Evolutionary conservation across 345 rosid species (phyloP), one percentile per base, ranked within the genome.

Genomic region (Geranium rotundifolium): DNA sequence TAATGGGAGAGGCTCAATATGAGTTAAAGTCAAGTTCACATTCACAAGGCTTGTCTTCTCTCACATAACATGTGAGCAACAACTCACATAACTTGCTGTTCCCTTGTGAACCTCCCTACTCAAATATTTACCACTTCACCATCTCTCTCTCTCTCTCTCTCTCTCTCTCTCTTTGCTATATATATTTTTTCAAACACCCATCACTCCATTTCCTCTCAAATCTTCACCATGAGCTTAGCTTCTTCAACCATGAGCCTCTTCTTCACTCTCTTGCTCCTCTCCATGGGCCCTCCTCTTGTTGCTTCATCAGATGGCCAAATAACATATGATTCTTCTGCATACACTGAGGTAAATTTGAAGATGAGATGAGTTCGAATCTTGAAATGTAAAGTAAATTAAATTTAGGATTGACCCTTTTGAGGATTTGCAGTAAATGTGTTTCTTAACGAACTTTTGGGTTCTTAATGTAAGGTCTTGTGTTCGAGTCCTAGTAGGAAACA

Each of bases 271-370:
- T 20, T 56, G 29, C 12, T 29, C 56, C 58, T 73, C 65, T 80
- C 7, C 37, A 31, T 31, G 37, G 3, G 7, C 7, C 37, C 37
- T 31, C 7, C 37, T 31, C 7, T 31, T 2, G 3, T 7, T 2
- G 3, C 37, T 31, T 31, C 37, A 31, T 31, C 37, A 85, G 93
- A 72, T 66, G 87, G 84, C 18, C 82, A 81, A 18, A 31, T 71
- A 19, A 88, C 81, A 18, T 91, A 91, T 67, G 97, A 91, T 75
- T 73, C 75, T 41, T 82, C 86, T 31, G 95, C 91, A 4, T 84
- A 86, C 61, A 78, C 79, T 0, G 78, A 86, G 95, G 97, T 91
- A 70, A 73, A 55, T 0, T 49, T 57, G 49, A 0, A n/a, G 14
- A 27, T n/a, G n/a, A n/a, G n/a, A n/a, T n/a, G n/a, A n/a, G 16